Conservation (phyloP, 2,329 filamentous ascomycete species). For the Paradendryphiella salina region DNA sequence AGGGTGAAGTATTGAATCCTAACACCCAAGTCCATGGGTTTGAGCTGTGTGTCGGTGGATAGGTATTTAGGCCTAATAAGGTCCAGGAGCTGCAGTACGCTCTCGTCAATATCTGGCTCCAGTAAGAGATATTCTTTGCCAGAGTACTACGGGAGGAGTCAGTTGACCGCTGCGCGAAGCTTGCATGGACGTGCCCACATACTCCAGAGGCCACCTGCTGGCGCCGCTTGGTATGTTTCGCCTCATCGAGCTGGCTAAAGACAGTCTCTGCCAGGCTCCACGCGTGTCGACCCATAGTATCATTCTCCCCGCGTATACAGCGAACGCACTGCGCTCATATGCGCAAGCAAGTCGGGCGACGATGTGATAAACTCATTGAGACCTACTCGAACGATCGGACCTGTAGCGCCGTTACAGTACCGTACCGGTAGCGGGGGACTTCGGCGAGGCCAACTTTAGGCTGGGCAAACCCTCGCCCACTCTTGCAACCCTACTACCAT, state of each 20-base stretch:
- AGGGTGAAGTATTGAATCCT: conserved; percentile 58
- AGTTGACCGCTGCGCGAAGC: neutral
- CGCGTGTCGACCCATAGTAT: conserved; percentile 43
- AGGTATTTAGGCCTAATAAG: conserved; percentile 54
- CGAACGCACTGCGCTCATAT: conserved; percentile 48
- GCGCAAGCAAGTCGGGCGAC: conserved; percentile 51
- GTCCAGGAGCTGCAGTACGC: conserved; percentile 51
- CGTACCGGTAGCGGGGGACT: too few species aligned
- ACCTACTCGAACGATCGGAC: conserved; percentile 49
- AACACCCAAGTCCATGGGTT: conserved; percentile 50
- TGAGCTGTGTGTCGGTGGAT: conserved; percentile 10
- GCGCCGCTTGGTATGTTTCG: conserved; percentile 47
- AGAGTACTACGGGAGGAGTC: conserved; percentile 43
- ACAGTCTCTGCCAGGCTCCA: conserved; percentile 56
- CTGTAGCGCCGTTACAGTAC: conserved; percentile 24
- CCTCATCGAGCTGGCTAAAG: conserved; percentile 54
- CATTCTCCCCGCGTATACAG: conserved; percentile 45
- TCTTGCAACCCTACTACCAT: neutral
- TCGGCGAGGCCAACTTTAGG: too few species aligned
- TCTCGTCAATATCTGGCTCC: conserved; percentile 54
- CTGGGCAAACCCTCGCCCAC: too few species aligned
- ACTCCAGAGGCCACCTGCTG: conserved; percentile 55
- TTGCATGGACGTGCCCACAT: neutral
- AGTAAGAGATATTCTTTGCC: conserved; percentile 57
- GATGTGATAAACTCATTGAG: conserved; percentile 55